Percentiles rank a stretch among this genome's conserved stretches.
These are phyloP conservation scores for Biscutella auriculata DNA, from an alignment of 441 rosid genomes.

Conservation along the genomic window DNA sequence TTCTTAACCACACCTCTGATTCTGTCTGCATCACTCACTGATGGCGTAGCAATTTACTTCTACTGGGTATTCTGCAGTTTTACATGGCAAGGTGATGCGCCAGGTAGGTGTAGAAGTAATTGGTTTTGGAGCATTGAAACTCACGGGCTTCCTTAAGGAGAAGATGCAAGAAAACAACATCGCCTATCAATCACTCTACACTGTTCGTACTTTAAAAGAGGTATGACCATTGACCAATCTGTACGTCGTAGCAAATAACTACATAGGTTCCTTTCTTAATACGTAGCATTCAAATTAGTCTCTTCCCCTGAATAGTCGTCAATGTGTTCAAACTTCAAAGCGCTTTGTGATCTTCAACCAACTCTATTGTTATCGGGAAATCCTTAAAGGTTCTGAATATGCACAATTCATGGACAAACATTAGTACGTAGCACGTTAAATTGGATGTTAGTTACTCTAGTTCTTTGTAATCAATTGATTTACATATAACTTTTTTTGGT, in stretches of 20 bases:
- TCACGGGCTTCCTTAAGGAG: conserved; percentile 75
- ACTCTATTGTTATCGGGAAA: not conserved
- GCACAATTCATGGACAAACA: not conserved
- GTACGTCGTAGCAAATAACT: not conserved
- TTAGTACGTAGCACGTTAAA: not conserved
- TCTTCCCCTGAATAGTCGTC: not conserved
- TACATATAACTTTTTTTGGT: conserved; percentile 12
- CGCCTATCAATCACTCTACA: conserved; percentile 58
- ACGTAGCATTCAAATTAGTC: not conserved
- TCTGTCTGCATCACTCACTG: not conserved
- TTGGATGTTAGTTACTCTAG: not conserved
- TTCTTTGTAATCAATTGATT: not conserved
- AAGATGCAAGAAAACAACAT: conserved; percentile 65
- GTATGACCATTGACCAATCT: conserved; percentile 24
- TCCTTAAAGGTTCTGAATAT: not conserved
- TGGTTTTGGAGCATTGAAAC: conserved; percentile 73
- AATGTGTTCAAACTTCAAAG: not conserved
- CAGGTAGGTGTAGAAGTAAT: conserved; percentile 77
- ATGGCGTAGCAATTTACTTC: conserved; percentile 12
- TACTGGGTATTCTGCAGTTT: conserved; percentile 35
- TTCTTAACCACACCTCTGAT: not conserved
- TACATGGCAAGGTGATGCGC: conserved; percentile 80
- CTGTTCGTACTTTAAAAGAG: conserved; percentile 82
- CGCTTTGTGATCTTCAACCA: not conserved
- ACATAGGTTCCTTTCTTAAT: not conserved